Percentiles rank a stretch among this genome's conserved stretches.
These are phyloP conservation scores for Suillus alpinus DNA, from an alignment of 768 basidiomycete genomes.

Conservation along the genomic window DNA sequence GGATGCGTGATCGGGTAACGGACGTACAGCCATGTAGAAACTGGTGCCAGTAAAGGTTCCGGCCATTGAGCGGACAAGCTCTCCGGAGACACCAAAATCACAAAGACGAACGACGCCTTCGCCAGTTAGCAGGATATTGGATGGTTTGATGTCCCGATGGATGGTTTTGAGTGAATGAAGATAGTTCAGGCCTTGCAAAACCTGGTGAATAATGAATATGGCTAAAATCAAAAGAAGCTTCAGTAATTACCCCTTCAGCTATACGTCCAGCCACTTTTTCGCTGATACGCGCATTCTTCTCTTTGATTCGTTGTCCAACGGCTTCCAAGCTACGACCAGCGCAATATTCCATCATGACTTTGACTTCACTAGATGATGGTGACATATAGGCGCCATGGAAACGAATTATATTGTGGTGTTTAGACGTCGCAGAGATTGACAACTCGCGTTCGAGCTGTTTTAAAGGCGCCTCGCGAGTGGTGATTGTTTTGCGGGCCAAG, in stretches of 20 bases:
- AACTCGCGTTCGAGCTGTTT: slow-evolving; percentile 93
- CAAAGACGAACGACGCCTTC: slow-evolving; percentile 89
- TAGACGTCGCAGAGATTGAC: slow-evolving; percentile 80
- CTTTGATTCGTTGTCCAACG: slow-evolving; percentile 80
- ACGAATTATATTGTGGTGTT: slow-evolving; percentile 82
- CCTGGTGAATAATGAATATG: slow-evolving; percentile 38
- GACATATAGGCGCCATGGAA: slow-evolving; percentile 94
- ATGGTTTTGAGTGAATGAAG: slow-evolving; percentile 90
- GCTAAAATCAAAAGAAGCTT: neutral
- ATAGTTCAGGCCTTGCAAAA: slow-evolving; percentile 90
- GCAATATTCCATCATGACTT: slow-evolving; percentile 90
- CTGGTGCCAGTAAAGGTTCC: slow-evolving; percentile 98
- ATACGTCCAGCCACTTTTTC: slow-evolving; percentile 90
- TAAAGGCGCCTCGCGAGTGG: slow-evolving; percentile 84
- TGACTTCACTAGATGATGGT: slow-evolving; percentile 86
- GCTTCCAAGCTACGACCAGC: slow-evolving; percentile 90
- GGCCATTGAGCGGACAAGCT: slow-evolving; percentile 86
- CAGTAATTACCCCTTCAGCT: slow-evolving; percentile 77
- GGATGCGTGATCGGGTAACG: neutral
- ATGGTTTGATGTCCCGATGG: slow-evolving; percentile 94
- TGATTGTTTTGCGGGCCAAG: slow-evolving; percentile 95
- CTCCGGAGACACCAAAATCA: slow-evolving; percentile 98
- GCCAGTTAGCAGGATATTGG: slow-evolving; percentile 85
- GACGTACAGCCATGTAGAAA: slow-evolving; percentile 96
- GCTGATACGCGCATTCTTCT: slow-evolving; percentile 73